Percentiles rank a stretch among this genome's conserved stretches.
Evolutionary conservation across 1,284 basidiomycete species (phyloP).

Genomic region (Rhodotorula sp.): DNA sequence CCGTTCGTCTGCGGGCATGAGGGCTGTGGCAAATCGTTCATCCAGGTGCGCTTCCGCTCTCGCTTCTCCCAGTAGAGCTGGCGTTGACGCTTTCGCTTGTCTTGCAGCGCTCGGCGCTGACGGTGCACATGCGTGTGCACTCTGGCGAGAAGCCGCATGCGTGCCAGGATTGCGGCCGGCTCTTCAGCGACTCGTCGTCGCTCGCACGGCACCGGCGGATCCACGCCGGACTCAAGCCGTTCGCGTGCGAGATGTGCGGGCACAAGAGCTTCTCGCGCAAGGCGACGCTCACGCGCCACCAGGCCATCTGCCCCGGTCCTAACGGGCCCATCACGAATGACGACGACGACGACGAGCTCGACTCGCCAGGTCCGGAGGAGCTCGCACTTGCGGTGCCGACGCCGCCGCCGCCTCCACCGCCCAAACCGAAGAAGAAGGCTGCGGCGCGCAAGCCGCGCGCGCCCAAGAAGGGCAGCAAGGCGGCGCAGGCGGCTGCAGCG

Average conservation of each 20-base stretch:
- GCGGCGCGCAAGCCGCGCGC: constrained; percentile 8
- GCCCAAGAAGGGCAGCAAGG: constrained; percentile 6
- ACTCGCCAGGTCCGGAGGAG: constrained; percentile 9
- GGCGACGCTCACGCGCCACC: constrained; percentile 32
- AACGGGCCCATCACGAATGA: constrained; percentile 5
- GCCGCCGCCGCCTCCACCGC: constrained; percentile 1
- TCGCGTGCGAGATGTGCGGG: constrained; percentile 34
- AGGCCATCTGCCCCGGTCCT: constrained; percentile 26
- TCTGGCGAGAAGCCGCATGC: constrained; percentile 61
- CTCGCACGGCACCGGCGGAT: constrained; percentile 58
- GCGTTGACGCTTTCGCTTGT: background rate
- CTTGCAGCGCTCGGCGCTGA: constrained; percentile 27
- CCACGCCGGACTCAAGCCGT: constrained; percentile 39
- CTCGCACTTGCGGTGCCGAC: background rate
- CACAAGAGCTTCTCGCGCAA: constrained; percentile 33
- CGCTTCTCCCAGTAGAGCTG: background rate
- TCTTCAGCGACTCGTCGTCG: constrained; percentile 61
- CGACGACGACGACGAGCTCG: constrained; percentile 19
- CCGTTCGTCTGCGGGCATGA: constrained; percentile 3
- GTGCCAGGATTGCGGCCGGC: constrained; percentile 57
- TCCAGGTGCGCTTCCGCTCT: constrained; percentile 49
- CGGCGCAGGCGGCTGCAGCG: background rate
- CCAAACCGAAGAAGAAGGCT: constrained; percentile 3
- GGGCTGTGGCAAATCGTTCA: constrained; percentile 48
- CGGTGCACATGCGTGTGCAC: constrained; percentile 51